Evolutionary conservation across 495 filamentous ascomycete species (phyloP).

Genomic region (Thozetella sp.): DNA sequence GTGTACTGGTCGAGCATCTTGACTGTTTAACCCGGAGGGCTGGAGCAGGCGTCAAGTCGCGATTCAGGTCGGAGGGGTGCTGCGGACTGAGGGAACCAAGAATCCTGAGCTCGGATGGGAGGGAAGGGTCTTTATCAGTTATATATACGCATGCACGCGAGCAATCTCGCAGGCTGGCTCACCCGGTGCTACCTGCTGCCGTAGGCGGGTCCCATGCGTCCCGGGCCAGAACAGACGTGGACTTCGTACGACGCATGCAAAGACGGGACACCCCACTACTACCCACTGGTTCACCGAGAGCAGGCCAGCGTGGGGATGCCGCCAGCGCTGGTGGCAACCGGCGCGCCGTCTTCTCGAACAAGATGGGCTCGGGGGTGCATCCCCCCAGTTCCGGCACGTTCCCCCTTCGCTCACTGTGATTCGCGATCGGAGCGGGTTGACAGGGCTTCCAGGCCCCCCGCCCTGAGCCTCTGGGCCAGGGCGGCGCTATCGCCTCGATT

Average conservation of each 20-base stretch:
- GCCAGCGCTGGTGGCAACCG: not conserved
- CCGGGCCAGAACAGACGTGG: no score
- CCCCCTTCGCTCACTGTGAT: not conserved
- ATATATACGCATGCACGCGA: not conserved
- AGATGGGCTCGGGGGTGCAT: not conserved
- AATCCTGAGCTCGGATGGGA: not conserved
- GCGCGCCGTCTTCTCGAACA: not conserved
- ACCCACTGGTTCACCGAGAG: not conserved
- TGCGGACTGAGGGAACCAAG: not conserved
- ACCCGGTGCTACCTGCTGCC: no score
- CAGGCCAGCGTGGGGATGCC: not conserved
- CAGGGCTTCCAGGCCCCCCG: not conserved
- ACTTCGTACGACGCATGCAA: no score
- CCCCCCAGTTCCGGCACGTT: not conserved
- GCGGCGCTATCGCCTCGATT: not conserved
- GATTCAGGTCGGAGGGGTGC: not conserved
- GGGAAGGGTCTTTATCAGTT: not conserved
- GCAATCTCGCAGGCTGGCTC: no score
- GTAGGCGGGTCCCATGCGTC: no score
- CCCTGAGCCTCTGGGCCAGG: not conserved
- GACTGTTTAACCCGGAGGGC: not conserved
- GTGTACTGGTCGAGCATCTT: slow-evolving; percentile 56
- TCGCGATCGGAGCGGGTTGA: no score
- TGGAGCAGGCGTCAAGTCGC: not conserved
- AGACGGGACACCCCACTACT: no score